Conservation (phyloP, 768 basidiomycete species). For the Gloeostereum incarnatum region DNA sequence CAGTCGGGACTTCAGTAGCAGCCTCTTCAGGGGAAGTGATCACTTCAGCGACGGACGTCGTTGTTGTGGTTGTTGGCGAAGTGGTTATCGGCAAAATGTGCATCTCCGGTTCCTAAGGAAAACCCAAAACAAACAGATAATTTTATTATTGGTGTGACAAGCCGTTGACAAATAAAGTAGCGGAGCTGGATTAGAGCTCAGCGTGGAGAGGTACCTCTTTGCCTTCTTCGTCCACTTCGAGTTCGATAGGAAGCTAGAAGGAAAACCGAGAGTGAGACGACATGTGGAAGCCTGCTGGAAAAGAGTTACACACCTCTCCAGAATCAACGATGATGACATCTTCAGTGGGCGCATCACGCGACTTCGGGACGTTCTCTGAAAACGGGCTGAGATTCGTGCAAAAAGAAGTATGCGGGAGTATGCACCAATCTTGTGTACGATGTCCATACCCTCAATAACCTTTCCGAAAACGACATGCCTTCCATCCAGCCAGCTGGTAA, state of each 20-base stretch:
- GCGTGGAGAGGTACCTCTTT: conserved; percentile 89
- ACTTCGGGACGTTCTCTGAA: conserved; percentile 66
- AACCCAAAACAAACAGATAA: too few species aligned
- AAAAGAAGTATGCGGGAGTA: too few species aligned
- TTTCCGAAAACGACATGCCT: conserved; percentile 93
- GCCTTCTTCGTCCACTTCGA: conserved; percentile 50
- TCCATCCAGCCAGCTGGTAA: conserved; percentile 86
- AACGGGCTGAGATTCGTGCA: neutral
- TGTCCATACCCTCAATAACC: conserved; percentile 88
- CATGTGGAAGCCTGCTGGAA: conserved; percentile 3
- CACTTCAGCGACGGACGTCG: conserved; percentile 10
- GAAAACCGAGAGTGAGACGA: conserved; percentile 2
- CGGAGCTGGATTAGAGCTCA: conserved; percentile 72
- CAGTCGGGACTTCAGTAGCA: conserved; percentile 1
- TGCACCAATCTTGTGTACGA: conserved; percentile 69
- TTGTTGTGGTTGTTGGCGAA: too few species aligned
- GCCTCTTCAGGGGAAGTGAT: conserved; percentile 6
- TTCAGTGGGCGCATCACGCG: conserved; percentile 62
- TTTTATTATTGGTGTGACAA: conserved; percentile 38
- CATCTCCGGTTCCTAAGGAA: conserved; percentile 16
- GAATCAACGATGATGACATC: conserved; percentile 76
- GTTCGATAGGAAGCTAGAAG: conserved; percentile 42
- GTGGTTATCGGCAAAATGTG: too few species aligned
- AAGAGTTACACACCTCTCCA: conserved; percentile 62
- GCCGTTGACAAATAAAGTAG: conserved; percentile 10